These are phyloP conservation scores for Fusarium dimerum DNA, from an alignment of 2,329 filamentous ascomycete species.

Conservation along the genomic window DNA sequence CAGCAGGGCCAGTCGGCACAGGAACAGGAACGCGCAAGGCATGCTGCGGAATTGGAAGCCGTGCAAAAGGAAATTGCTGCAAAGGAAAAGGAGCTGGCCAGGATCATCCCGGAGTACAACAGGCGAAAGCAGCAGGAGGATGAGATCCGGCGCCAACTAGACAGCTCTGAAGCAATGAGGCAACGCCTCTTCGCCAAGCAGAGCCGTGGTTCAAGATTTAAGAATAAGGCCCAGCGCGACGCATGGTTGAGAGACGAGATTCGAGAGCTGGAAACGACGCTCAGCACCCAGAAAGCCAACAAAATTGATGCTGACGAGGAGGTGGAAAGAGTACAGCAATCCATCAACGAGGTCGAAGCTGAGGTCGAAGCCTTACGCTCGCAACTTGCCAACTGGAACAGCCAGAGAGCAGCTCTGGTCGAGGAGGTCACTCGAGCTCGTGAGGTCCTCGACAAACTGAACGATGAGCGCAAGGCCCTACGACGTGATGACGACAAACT, in stretches of 20 bases:
- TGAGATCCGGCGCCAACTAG: constrained; percentile 69
- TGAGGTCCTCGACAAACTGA: constrained; percentile 74
- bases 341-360: constrained; percentile 71
- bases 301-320: constrained; percentile 84
- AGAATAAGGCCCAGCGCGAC: constrained; percentile 85
- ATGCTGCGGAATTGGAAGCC: constrained; percentile 69
- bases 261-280: constrained; percentile 71
- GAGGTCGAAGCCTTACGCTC: constrained; percentile 71
- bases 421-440: constrained; percentile 76
- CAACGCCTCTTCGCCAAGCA: constrained; percentile 90
- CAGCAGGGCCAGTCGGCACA: constrained; percentile 80
- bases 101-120: constrained; percentile 76
- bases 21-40: constrained; percentile 70
- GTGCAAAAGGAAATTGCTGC: constrained; percentile 73
- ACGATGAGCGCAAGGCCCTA: constrained; percentile 84
- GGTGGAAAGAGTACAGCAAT: constrained; percentile 67
- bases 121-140: constrained; percentile 72
- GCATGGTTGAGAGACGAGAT: constrained; percentile 80
- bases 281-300: constrained; percentile 81
- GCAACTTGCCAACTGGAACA: constrained; percentile 76
- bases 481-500: constrained; percentile 89
- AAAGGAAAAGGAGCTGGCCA: constrained; percentile 74
- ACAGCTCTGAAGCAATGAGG: constrained; percentile 72
- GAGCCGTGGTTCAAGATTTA: constrained; percentile 83
- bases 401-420: constrained; percentile 69